Percentiles rank a stretch among this genome's conserved stretches.
Evolutionary conservation across 768 basidiomycete species (phyloP).

Genomic region (Naganishia friedmannii): DNA sequence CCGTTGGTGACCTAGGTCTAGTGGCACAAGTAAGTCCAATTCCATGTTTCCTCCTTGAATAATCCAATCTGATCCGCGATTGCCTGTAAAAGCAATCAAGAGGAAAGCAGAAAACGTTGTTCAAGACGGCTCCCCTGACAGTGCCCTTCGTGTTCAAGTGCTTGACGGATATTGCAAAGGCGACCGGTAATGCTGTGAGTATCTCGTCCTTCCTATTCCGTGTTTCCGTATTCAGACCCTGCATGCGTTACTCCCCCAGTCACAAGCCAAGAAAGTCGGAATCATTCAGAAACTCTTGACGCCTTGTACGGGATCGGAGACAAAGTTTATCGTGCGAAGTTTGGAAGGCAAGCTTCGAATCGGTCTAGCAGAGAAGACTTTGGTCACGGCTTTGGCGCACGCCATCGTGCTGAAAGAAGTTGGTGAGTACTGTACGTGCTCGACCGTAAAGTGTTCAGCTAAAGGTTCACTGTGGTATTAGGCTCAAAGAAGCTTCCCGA

Average conservation of each 20-base stretch:
- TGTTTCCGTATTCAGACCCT: background rate
- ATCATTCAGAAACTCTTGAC: conserved; percentile 92
- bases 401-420: conserved; percentile 79
- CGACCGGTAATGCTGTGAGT: conserved; percentile 74
- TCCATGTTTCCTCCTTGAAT: background rate
- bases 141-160: conserved; percentile 85
- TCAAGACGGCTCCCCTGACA: conserved; percentile 88
- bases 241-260: conserved; percentile 56
- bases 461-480: conserved; percentile 55
- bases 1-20: conserved; percentile 88
- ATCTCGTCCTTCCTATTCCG: background rate
- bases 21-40: conserved; percentile 77
- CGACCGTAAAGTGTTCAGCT: conserved; percentile 43
- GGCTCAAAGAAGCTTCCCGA: conserved; percentile 70
- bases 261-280: conserved; percentile 89
- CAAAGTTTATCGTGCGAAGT: conserved; percentile 93
- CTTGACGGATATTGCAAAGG: conserved; percentile 82
- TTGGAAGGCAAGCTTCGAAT: conserved; percentile 96
- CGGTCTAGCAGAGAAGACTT: conserved; percentile 91
- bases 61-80: background rate
- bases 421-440: conserved; percentile 47
- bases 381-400: conserved; percentile 90
- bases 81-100: conserved; percentile 69
- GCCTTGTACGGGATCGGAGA: conserved; percentile 84
- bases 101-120: conserved; percentile 81